Evolutionary conservation across 2,329 filamentous ascomycete species (phyloP), one percentile per base, ranked within the genome.

Genomic region (Lasiodiplodia gonubiensis): DNA sequence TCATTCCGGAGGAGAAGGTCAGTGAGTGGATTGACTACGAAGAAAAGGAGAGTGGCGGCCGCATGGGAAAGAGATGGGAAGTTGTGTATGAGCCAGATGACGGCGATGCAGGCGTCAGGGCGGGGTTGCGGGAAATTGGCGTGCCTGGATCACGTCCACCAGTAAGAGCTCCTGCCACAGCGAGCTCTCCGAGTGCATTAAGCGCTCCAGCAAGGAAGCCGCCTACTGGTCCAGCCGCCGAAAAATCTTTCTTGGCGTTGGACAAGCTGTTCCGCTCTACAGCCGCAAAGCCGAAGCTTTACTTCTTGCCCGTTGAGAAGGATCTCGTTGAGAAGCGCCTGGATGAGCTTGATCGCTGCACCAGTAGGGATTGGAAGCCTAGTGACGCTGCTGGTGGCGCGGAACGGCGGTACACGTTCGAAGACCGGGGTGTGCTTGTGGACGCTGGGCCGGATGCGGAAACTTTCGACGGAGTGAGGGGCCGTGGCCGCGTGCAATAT

Each of bases 1-100:
- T 95, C 76, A 85, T 98, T 23, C 94, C 94, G 0, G 86, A 90
- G 21, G 88, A 92, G 30, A 87, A 88, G 70, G 85, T 96, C 4
- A 77, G 82, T 16, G 85, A 86, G 27, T 98, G 93, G 93, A 90
- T 96, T 68, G 85, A 87, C 8, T 85, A 80, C 49, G 92, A 97
- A 77, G 81, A 89, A 72, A 61, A 61, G 25, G 82, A 61, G 68
- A 77, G 76, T 77, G 85, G 55, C 77, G 81, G 64, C 78, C 21
- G 71, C 76, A 64, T 77, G 76, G 14, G 73, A 75, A 83, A 89
- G 12, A 80, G 84, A 27, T 97, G 90, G 88, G 92, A 94, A 78
- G 87, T 97, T 7, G 78, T 85, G 7, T 97, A 96, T 74, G 51
- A 60, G 54, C 53, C 67, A 8, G 46, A 52, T n/a, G 61, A 66